phyloP scores from a whole-genome alignment of 2,329 filamentous ascomycete genomes.

The Aspergillus nomiae region DNA sequence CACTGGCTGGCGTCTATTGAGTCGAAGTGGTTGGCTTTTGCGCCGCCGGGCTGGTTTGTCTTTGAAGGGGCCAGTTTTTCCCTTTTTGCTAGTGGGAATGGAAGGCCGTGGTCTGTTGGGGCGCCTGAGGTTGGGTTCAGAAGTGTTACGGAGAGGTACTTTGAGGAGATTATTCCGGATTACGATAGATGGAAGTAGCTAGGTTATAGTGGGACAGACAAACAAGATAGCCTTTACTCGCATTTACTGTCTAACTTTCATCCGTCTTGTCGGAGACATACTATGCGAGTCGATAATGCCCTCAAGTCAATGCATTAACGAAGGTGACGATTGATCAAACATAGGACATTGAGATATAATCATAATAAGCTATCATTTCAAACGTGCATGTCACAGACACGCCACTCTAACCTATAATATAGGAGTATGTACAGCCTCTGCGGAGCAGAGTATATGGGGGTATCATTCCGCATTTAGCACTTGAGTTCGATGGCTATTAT shows the following conservation, averaged over 20 bases:
- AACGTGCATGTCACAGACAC: not conserved
- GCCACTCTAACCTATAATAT: not conserved
- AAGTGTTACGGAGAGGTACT: slow-evolving; percentile 3
- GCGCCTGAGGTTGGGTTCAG: slow-evolving; percentile 6
- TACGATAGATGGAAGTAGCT: not conserved
- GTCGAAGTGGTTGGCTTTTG: not conserved
- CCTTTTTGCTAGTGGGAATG: slow-evolving; percentile 10
- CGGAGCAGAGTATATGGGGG: not conserved
- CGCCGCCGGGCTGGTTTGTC: not conserved
- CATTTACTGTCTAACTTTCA: not conserved
- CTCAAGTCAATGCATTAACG: not conserved
- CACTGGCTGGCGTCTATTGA: not conserved
- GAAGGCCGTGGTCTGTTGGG: slow-evolving; percentile 5
- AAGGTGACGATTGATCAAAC: not conserved
- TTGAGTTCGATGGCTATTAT: not conserved
- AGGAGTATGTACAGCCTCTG: not conserved
- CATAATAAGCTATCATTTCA: not conserved
- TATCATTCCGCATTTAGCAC: not conserved
- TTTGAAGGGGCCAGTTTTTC: slow-evolving; percentile 7
- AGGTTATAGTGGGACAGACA: not conserved
- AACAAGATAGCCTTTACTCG: accelerated
- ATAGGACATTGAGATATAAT: not conserved
- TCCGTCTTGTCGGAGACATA: not conserved
- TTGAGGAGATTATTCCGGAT: slow-evolving; percentile 3
- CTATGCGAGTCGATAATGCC: not conserved